Percentiles rank a stretch among this genome's conserved stretches.
These are phyloP conservation scores for Penstemon davidsonii DNA, from an alignment of 257 asterid species.

Conservation along the genomic window DNA sequence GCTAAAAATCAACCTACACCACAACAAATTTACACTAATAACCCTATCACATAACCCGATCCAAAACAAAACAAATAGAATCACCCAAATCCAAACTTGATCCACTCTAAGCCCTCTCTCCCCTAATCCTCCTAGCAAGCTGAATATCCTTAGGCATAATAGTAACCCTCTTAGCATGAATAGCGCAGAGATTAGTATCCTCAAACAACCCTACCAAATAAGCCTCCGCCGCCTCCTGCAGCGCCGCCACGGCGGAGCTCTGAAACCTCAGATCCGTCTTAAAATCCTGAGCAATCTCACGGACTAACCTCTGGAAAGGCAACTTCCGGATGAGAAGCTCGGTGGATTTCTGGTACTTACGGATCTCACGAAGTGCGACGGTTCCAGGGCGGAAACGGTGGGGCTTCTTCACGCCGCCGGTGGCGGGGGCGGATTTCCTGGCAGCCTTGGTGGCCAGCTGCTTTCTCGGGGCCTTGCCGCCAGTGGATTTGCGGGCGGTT, in stretches of 20 bases:
- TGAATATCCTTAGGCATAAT: slow-evolving; percentile 33
- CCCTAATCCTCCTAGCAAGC: slow-evolving; percentile 29
- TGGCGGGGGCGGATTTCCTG: slow-evolving; percentile 26
- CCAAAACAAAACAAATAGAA: not conserved
- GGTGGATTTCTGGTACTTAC: slow-evolving; percentile 27
- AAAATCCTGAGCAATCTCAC: slow-evolving; percentile 30
- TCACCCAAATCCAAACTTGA: not conserved
- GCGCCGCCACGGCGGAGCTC: slow-evolving; percentile 33
- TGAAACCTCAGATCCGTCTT: slow-evolving; percentile 34
- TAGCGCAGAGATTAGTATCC: slow-evolving; percentile 28
- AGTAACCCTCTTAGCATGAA: slow-evolving; percentile 30
- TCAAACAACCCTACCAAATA: slow-evolving; percentile 27
- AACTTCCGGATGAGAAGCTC: slow-evolving; percentile 29
- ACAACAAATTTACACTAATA: slow-evolving; percentile 28
- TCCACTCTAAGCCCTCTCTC: slow-evolving; percentile 23
- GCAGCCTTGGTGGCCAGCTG: slow-evolving; percentile 31
- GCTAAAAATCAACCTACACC: slow-evolving; percentile 9
- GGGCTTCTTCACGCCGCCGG: slow-evolving; percentile 33
- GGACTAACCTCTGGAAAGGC: slow-evolving; percentile 28
- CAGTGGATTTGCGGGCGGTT: slow-evolving; percentile 30
- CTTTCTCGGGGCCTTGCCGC: slow-evolving; percentile 33
- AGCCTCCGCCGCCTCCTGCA: slow-evolving; percentile 34
- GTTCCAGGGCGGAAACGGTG: slow-evolving; percentile 31
- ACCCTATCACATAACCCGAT: slow-evolving; percentile 3
- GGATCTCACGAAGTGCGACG: slow-evolving; percentile 28